A percentile compares a stretch with the other conserved stretches of the same genome.
Conservation (phyloP, 768 basidiomycete species). For the Naganishia kalamii region DNA sequence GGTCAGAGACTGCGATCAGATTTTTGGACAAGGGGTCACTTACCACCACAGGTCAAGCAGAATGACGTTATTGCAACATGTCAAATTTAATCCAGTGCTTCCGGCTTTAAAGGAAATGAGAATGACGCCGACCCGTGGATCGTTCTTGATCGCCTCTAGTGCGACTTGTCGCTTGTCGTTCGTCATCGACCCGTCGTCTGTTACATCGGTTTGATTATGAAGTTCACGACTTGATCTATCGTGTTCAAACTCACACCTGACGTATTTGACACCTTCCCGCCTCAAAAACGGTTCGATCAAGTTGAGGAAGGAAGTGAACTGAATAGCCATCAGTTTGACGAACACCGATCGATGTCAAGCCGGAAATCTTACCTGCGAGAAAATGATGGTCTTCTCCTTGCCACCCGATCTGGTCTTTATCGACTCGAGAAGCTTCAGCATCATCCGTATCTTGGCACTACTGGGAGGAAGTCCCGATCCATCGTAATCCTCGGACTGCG, state of each 20-base stretch:
- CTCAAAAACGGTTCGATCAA: constrained; percentile 77
- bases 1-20: not conserved
- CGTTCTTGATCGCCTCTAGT: constrained; percentile 64
- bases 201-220: not conserved
- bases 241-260: constrained; percentile 66
- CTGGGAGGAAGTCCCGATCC: constrained; percentile 55
- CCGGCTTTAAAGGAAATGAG: constrained; percentile 96
- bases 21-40: constrained; percentile 15
- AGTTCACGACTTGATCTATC: not conserved
- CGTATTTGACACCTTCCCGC: constrained; percentile 62
- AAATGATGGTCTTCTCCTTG: constrained; percentile 88
- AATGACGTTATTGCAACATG: constrained; percentile 89
- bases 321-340: not conserved
- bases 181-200: constrained; percentile 85
- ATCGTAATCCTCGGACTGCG: constrained; percentile 44
- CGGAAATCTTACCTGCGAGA: constrained; percentile 64
- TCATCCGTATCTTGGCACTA: constrained; percentile 82
- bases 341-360: not conserved
- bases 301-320: constrained; percentile 69
- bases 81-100: constrained; percentile 85
- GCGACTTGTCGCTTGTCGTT: constrained; percentile 69
- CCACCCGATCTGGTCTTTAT: constrained; percentile 57
- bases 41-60: constrained; percentile 85
- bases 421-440: constrained; percentile 63
- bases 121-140: constrained; percentile 62